These are phyloP conservation scores for Lodderomyces parapsilosis DNA, from an alignment of 1,139 yeast species.

Conservation along the genomic window DNA sequence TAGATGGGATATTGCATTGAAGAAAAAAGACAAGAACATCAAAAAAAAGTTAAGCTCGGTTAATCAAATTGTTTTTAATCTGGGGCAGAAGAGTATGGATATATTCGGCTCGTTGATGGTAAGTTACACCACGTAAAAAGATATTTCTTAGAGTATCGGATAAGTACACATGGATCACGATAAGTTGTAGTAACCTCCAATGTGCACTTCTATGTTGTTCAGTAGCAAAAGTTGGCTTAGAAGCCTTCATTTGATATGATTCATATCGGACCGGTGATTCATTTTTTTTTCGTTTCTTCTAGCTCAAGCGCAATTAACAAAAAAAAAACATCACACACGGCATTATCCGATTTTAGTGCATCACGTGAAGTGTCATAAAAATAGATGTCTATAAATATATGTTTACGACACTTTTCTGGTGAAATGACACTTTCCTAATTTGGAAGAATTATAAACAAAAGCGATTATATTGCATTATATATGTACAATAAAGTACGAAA, in stretches of 20 bases:
- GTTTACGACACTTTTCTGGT: background rate
- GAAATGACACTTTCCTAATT: slow-evolving; percentile 1
- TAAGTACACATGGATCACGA: background rate
- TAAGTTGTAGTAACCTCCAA: background rate
- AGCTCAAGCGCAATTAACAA: background rate
- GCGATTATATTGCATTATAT: background rate
- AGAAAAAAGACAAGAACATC: background rate
- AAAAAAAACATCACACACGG: background rate
- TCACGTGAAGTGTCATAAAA: slow-evolving; percentile 2
- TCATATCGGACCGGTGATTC: slow-evolving; percentile 1
- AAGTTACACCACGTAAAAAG: background rate
- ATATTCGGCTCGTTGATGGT: background rate
- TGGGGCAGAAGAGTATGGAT: background rate
- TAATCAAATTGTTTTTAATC: background rate
- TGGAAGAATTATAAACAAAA: slow-evolving; percentile 2
- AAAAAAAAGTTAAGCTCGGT: background rate
- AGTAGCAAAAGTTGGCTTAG: background rate
- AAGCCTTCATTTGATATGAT: background rate
- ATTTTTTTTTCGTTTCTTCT: background rate
- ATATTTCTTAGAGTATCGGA: background rate
- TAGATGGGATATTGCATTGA: background rate
- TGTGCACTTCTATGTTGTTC: background rate
- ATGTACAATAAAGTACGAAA: background rate
- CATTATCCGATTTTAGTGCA: background rate
- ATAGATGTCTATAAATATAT: background rate